Evolutionary conservation across 257 asterid genomes (phyloP).

Genomic region (Penstemon barbatus): DNA sequence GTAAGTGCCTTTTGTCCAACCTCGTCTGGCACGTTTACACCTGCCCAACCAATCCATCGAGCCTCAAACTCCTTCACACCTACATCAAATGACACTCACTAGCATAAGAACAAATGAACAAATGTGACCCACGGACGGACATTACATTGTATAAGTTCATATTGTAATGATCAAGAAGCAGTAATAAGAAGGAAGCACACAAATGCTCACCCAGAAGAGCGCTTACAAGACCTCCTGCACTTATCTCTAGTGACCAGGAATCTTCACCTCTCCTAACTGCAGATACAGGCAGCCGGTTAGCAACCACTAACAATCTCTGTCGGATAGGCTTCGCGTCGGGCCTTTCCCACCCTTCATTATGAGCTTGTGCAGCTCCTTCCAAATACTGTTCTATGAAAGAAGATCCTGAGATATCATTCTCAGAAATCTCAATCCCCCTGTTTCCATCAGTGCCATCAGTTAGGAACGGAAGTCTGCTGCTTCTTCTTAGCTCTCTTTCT

Average conservation of each 20-base stretch:
- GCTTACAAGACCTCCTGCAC: constrained; percentile 98
- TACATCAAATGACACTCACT: constrained; percentile 30
- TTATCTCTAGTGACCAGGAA: constrained; percentile 91
- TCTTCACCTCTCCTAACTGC: constrained; percentile 90
- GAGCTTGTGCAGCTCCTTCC: constrained; percentile 63
- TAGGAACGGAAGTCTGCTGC: constrained; percentile 41
- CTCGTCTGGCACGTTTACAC: constrained; percentile 91
- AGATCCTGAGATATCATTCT: constrained; percentile 37
- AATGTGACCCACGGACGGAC: constrained; percentile 7
- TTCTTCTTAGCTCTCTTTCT: constrained; percentile 62
- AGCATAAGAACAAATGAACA: constrained; percentile 29
- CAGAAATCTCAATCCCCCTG: constrained; percentile 48
- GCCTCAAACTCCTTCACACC: constrained; percentile 94
- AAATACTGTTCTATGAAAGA: constrained; percentile 53
- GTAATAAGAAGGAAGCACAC: not conserved
- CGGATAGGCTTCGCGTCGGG: constrained; percentile 53
- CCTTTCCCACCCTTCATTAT: constrained; percentile 60
- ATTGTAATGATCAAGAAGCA: constrained; percentile 13
- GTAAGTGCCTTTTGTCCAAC: constrained; percentile 81
- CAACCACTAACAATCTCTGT: constrained; percentile 93
- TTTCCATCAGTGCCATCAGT: constrained; percentile 47
- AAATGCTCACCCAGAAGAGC: constrained; percentile 86
- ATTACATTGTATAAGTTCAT: not conserved
- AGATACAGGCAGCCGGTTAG: constrained; percentile 94
- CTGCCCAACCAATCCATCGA: constrained; percentile 98